Evolutionary conservation across 2,329 filamentous ascomycete genomes (phyloP).

Genomic region (Didymella arachidicola): DNA sequence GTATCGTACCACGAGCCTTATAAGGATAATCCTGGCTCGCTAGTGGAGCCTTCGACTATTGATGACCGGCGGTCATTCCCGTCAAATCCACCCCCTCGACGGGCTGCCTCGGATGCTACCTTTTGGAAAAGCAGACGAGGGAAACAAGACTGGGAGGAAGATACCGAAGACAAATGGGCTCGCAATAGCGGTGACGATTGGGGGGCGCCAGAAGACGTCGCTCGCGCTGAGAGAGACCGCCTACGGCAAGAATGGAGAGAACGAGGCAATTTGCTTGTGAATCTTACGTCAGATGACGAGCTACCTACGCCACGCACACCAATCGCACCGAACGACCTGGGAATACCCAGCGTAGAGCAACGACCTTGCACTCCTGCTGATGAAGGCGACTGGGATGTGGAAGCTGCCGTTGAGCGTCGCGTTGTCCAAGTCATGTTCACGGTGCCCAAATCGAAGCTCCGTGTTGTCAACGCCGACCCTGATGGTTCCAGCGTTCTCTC

Average conservation of each 20-base stretch:
- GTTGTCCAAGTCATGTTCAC: conserved; percentile 80
- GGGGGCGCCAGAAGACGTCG: conserved; percentile 45
- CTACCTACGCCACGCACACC: conserved; percentile 41
- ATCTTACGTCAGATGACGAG: conserved; percentile 36
- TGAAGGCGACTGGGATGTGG: conserved; percentile 61
- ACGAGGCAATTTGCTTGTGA: conserved; percentile 41
- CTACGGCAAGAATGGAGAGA: conserved; percentile 43
- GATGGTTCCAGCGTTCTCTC: conserved; percentile 42
- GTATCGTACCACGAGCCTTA: conserved; percentile 40
- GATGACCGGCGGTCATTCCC: conserved; percentile 33
- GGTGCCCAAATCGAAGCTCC: conserved; percentile 81
- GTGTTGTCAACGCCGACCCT: conserved; percentile 77
- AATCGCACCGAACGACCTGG: conserved; percentile 35
- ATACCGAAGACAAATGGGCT: conserved; percentile 41
- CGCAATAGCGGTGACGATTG: conserved; percentile 49
- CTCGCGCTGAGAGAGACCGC: conserved; percentile 42
- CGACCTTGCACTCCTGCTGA: conserved; percentile 43
- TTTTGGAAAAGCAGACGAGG: conserved; percentile 54
- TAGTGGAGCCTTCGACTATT: conserved; percentile 9
- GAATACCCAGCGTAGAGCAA: conserved; percentile 24
- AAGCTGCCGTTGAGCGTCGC: conserved; percentile 55
- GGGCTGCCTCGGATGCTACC: conserved; percentile 55
- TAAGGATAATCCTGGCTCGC: conserved; percentile 37
- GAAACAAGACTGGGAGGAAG: conserved; percentile 53
- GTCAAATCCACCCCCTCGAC: conserved; percentile 45